These are phyloP conservation scores for Moricandia moricandioides DNA, from an alignment of 345 rosid genomes.

Conservation along the genomic window DNA sequence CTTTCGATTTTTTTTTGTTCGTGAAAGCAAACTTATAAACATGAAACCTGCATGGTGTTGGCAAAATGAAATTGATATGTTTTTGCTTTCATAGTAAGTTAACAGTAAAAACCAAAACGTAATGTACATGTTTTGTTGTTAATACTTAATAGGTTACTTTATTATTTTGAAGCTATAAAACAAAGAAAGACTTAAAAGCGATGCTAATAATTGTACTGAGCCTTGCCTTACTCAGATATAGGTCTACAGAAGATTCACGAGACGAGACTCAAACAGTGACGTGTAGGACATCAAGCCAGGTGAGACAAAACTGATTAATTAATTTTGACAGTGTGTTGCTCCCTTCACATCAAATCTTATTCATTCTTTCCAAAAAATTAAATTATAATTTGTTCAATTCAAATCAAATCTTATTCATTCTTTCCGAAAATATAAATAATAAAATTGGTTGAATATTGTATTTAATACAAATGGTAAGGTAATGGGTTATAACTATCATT, in stretches of 20 bases:
- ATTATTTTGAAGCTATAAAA: slow-evolving; percentile 14
- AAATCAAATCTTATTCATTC: not conserved
- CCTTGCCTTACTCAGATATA: slow-evolving; percentile 18
- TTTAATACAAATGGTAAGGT: not conserved
- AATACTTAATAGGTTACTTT: not conserved
- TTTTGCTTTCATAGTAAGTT: not conserved
- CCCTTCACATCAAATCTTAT: not conserved
- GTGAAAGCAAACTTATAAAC: not conserved
- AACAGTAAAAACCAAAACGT: not conserved
- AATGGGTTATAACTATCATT: not conserved
- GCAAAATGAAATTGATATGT: not conserved
- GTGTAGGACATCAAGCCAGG: slow-evolving; percentile 31
- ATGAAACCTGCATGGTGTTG: not conserved
- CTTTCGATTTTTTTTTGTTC: not conserved
- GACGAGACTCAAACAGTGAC: slow-evolving; percentile 32
- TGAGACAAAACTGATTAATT: slow-evolving; percentile 38
- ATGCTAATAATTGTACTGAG: slow-evolving; percentile 29
- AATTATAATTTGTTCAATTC: not conserved
- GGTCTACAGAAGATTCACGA: slow-evolving; percentile 35
- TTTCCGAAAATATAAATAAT: not conserved
- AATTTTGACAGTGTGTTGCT: slow-evolving; percentile 27
- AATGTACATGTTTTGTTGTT: not conserved
- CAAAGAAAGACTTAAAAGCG: not conserved
- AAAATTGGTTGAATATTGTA: not conserved
- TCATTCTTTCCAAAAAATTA: not conserved